Evolutionary conservation across 2,329 filamentous ascomycete genomes (phyloP), one percentile per base, ranked within the genome.

Genomic region (Aureobasidium pullulans): DNA sequence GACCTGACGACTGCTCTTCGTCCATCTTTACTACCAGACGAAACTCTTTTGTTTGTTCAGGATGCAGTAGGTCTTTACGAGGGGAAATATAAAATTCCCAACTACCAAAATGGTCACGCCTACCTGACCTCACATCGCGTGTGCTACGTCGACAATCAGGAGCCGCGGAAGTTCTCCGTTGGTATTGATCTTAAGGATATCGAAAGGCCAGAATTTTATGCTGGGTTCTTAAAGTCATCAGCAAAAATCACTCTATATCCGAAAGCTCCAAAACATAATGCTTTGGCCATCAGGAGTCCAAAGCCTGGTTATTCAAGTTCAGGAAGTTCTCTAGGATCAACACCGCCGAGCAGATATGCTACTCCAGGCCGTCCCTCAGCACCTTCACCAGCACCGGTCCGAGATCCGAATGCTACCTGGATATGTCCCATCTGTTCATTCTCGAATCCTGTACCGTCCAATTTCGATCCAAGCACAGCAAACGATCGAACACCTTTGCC

Each of bases 51-150:
- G 62, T 97, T 96, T 76, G 93, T 99, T 61, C 93, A 97, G 78
- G 92, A 97, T 80, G 92, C 90, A 73, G 92, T 99, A 68, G 94
- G 94, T 66, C 81, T 99, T 63, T 99, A 99, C 77, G 90, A 97
- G 81, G 94, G 94, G 66, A 97, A 96, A 77, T 94, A 87, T 78
- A 99, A 99, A 77, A 87, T 99, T 58, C 88, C 90, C 37, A 86
- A 92, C 69, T 90, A 95, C 65, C 94, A 99, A 72, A 90, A 96
- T 77, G 94, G 94, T 54, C 91, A 96, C 76, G 90, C 94, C 59
- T 99, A 99, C 72, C 75, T 99, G 74, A 99, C 94, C 16, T 96
- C 94, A 8, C 93, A 97, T 74, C 88, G 94, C 57, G 85, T 90
- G 62, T 99, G 93, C 77, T 99, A 97, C 71, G 89, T 99, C 64